Base-by-base conservation (phyloP, 2,329 filamentous ascomycete genomes). In the Hypoxylon sp. region DNA sequence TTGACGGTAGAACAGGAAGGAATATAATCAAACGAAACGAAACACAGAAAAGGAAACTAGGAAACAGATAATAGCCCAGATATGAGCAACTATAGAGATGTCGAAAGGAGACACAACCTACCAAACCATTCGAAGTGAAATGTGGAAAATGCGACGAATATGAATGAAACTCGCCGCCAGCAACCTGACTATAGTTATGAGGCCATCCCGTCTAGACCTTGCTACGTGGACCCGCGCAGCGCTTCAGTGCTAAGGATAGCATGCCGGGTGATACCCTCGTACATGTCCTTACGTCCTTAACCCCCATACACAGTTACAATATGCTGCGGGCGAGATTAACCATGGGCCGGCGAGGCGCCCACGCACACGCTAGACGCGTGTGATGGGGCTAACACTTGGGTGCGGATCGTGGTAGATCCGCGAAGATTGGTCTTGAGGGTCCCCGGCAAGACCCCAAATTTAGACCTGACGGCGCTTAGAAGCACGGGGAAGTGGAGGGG, bases 381-480 rank as follows among this genome's bases (percentile, higher is more conserved):
- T 58, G 53, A 65, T 62, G 51, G 63, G 37, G 25, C 25, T 6
- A n/a, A 21, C 25, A 46, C 39, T 45, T n/a, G 30, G 57, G 50
- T 30, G n/a, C 32, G 9, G 53, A 39, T 37, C 27, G 51, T 37
- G 54, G 63, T 50, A 65, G 68, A 39, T 37, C 27, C 46, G 34
- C 58, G 63, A 47, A 65, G 68, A 74, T 73, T 74, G 73, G 73
- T 25, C 50, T 16, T 29, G 14, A 37, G 62, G 32, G 14, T 7
- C 37, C 43, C 39, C 59, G 34, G 48, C 30, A 48, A 27, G 56
- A 67, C 27, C 55, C 70, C 67, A 63, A 67, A 68, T 56, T 68
- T 63, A 68, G 63, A 68, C 58, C 64, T 65, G 50, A 68, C 66
- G 63, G 73, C 73, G 73, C 73, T 74, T 74, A 74, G 16, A 25